Percentiles rank a stretch among this genome's conserved stretches.
These are phyloP conservation scores for Balansia obtecta DNA, from an alignment of 2,329 filamentous ascomycete genomes.

Conservation along the genomic window DNA sequence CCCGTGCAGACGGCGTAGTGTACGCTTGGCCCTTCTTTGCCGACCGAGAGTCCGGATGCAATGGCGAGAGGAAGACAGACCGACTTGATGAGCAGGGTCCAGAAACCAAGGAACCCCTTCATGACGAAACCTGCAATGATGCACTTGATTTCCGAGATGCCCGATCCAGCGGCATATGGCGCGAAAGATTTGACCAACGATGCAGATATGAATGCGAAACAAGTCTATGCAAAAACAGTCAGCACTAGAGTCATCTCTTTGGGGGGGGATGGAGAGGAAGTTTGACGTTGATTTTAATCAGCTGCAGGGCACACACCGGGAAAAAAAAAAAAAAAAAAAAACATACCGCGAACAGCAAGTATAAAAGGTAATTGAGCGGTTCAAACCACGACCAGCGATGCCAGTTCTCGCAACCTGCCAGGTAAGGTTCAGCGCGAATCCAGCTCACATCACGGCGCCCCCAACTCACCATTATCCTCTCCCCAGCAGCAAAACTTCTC, in stretches of 20 bases:
- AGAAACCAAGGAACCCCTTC: constrained; percentile 90
- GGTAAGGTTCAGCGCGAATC: background rate
- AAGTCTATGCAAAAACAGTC: constrained; percentile 33
- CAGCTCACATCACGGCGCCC: background rate
- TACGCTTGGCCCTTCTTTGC: constrained; percentile 96
- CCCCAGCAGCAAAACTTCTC: constrained; percentile 98
- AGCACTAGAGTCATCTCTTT: constrained; percentile 1
- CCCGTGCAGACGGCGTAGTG: constrained; percentile 97
- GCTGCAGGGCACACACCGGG: too few species aligned
- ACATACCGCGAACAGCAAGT: constrained; percentile 70
- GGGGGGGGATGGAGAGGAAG: background rate
- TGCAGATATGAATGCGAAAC: constrained; percentile 74
- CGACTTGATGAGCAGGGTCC: constrained; percentile 90
- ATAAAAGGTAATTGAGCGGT: constrained; percentile 74
- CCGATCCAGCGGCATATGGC: constrained; percentile 90
- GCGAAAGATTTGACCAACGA: constrained; percentile 82
- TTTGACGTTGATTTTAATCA: background rate
- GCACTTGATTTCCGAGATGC: constrained; percentile 98
- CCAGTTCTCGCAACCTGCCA: constrained; percentile 71
- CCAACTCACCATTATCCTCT: constrained; percentile 59
- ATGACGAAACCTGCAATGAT: constrained; percentile 98
- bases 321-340: too few species aligned
- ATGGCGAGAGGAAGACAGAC: constrained; percentile 84
- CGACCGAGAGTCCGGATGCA: constrained; percentile 84
- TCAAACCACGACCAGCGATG: constrained; percentile 72